Base-by-base conservation (phyloP, 1,139 yeast species). In the Geotrichum candidum region DNA sequence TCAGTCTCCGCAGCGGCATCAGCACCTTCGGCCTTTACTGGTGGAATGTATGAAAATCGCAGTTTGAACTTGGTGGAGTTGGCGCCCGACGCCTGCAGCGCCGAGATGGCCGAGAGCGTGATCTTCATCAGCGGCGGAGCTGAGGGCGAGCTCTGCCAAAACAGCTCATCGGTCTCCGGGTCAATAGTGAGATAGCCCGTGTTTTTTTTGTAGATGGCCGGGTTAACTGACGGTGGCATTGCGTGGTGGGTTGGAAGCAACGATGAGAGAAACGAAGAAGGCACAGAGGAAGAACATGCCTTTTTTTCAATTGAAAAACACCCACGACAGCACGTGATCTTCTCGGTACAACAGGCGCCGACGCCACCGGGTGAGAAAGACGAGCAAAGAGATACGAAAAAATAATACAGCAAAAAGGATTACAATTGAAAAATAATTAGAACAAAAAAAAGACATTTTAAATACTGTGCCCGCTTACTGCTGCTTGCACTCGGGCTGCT, bases 51-150 rank as follows among this genome's bases (percentile, higher is more conserved):
- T 11, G 65, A 76, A 33, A 90, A 76, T 70, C 84, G 84, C 59
- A 90, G 74, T 75, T 85, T 83, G 85, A 88, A 84, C 69, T 86
- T 87, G 23, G 87, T 88, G 45, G 85, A 79, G 0, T 84, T 77
- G 13, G 88, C 87, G 29, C 90, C 87, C 0, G 96, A 84, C 0
- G 92, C 96, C 70, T 87, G 90, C 50, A 90, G 74, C 64, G 82
- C 82, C n/a, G 78, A 77, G 54, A 87, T 80, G 25, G 55, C 25
- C 18, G 61, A 61, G 1, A 68, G 62, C 41, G 59, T 58, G 54
- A 67, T 54, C 51, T 56, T 57, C 57, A 64, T 61, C 31, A 59
- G 60, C 41, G 25, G 66, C 62, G 54, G 68, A 58, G 33, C 67
- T 51, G 18, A 62, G 61, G 63, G 65, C 27, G 62, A 65, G 9